phyloP scores from a whole-genome alignment of 83 land plant genomes.

The Diphasiastrum complanatum region DNA sequence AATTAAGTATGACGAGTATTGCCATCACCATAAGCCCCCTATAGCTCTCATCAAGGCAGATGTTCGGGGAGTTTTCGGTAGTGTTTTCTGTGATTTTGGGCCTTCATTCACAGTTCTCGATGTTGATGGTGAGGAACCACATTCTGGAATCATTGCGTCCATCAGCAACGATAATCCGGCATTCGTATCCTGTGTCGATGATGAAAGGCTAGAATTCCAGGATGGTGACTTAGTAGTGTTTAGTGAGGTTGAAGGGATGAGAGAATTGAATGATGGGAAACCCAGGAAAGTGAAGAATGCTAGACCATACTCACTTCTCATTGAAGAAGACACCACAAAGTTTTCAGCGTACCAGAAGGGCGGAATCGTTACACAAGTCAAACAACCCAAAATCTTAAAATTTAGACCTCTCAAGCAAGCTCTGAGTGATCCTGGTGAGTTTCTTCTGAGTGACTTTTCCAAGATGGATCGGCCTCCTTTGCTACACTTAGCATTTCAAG shows the following conservation, averaged over 20 bases:
- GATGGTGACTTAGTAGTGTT: slow-evolving; percentile 7
- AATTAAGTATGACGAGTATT: neutral
- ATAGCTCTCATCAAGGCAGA: slow-evolving; percentile 7
- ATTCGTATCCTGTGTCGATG: slow-evolving; percentile 2
- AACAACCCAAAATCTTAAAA: slow-evolving; percentile 3
- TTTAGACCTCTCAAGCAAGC: slow-evolving; percentile 9
- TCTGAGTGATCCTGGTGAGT: slow-evolving; percentile 1
- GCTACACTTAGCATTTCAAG: slow-evolving; percentile 4
- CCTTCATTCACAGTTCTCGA: neutral
- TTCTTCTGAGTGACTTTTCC: slow-evolving; percentile 14
- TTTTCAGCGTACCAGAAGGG: neutral
- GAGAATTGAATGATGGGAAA: slow-evolving; percentile 1
- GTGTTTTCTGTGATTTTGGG: too few species aligned
- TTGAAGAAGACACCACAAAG: slow-evolving; percentile 1
- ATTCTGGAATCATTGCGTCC: slow-evolving; percentile 4
- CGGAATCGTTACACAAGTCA: slow-evolving; percentile 5
- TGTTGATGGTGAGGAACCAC: slow-evolving; percentile 9
- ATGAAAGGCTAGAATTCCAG: slow-evolving; percentile 4
- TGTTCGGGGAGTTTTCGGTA: too few species aligned
- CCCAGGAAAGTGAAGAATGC: slow-evolving; percentile 3
- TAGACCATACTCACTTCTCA: neutral
- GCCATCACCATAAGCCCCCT: slow-evolving; percentile 4
- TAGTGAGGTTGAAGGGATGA: slow-evolving; percentile 1
- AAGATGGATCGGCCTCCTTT: slow-evolving; percentile 3
- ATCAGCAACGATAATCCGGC: slow-evolving; percentile 4